phyloP scores from a whole-genome alignment of 805 yeast genomes.

The Yarrowia yakushimensis region DNA sequence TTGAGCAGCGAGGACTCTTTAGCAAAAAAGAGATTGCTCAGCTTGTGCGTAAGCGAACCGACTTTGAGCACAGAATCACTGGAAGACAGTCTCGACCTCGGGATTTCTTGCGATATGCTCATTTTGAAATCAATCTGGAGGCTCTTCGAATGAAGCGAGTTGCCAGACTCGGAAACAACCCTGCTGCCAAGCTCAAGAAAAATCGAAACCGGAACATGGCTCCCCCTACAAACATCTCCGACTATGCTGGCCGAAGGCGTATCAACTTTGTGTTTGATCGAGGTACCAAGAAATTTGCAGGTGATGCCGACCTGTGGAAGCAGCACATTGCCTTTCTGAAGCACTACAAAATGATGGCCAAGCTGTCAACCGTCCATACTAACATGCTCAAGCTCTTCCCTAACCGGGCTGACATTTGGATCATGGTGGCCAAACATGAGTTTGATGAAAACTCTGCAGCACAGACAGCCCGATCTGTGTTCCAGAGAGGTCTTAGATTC shows the following conservation, averaged over 20 bases:
- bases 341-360: conserved; percentile 35
- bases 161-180: conserved; percentile 53
- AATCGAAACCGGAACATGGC: conserved; percentile 23
- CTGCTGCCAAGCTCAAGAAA: conserved; percentile 44
- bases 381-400: conserved; percentile 83
- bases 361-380: conserved; percentile 58
- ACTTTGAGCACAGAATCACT: conserved; percentile 84
- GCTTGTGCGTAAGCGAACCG: conserved; percentile 91
- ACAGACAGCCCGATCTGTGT: conserved; percentile 78
- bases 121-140: conserved; percentile 77
- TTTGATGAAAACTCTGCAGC: conserved; percentile 85
- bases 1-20: conserved; percentile 75
- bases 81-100: conserved; percentile 76
- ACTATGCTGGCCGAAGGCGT: conserved; percentile 82
- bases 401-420: conserved; percentile 86
- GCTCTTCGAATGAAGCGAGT: conserved; percentile 69
- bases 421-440: conserved; percentile 91
- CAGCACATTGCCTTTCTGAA: conserved; percentile 58
- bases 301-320: conserved; percentile 74
- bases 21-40: conserved; percentile 74
- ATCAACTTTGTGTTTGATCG: conserved; percentile 79
- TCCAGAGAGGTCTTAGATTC: conserved; percentile 81
- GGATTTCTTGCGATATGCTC: conserved; percentile 75
- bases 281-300: conserved; percentile 75
- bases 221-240: conserved; percentile 47